Evolutionary conservation across 2,329 filamentous ascomycete genomes (phyloP).

Genomic region (Claviceps sp.): DNA sequence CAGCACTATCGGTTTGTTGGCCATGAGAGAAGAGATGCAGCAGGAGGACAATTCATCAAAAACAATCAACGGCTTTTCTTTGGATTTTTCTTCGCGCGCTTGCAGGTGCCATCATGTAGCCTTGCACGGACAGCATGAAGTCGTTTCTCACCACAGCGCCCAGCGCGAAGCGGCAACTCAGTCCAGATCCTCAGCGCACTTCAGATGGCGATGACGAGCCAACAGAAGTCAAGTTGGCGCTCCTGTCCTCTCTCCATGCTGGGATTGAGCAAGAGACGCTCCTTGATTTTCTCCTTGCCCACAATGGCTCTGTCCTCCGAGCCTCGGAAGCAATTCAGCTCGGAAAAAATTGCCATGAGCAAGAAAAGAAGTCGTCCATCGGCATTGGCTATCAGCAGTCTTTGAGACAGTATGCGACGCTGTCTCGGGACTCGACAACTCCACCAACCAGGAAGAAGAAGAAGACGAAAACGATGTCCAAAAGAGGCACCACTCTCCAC

Average conservation of each 20-base stretch:
- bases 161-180: constrained; percentile 31
- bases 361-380: constrained; percentile 20
- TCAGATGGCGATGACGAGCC: constrained; percentile 35
- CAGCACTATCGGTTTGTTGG: too few relatives aligned
- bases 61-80: not conserved
- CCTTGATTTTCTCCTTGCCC: constrained; percentile 64
- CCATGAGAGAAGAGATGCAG: not conserved
- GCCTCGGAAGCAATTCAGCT: constrained; percentile 44
- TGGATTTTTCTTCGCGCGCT: not conserved
- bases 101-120: not conserved
- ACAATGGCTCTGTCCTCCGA: constrained; percentile 60
- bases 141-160: constrained; percentile 38
- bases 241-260: constrained; percentile 67
- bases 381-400: constrained; percentile 49
- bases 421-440: constrained; percentile 4
- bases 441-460: constrained; percentile 28
- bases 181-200: constrained; percentile 15
- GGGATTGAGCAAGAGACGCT: constrained; percentile 49
- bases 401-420: constrained; percentile 35
- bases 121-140: constrained; percentile 31
- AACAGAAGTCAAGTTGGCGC: constrained; percentile 79
- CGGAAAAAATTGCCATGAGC: constrained; percentile 2
- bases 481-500: constrained; percentile 71
- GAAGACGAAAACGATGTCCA: constrained; percentile 45
- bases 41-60: not conserved